Percentiles rank a stretch among this genome's conserved stretches.
Conservation (phyloP, 2,329 filamentous ascomycete species). For the Trichoderma guizhouense region DNA sequence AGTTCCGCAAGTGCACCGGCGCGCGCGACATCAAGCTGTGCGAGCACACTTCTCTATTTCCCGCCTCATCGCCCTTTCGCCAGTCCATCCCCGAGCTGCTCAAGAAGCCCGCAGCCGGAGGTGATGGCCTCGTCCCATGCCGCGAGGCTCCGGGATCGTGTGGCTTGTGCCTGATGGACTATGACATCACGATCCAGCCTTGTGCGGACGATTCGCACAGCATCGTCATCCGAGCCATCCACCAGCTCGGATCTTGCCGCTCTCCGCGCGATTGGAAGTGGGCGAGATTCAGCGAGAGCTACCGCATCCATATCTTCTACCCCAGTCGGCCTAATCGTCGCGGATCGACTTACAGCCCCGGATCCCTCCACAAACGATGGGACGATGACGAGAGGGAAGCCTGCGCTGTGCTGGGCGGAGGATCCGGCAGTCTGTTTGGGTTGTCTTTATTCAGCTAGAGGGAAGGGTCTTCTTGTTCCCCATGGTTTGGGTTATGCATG, state of each 20-base stretch:
- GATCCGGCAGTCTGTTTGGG: neutral
- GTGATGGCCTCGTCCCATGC: slow-evolving; percentile 20
- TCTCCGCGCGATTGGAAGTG: slow-evolving; percentile 27
- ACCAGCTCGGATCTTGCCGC: slow-evolving; percentile 25
- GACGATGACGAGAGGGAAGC: slow-evolving; percentile 10
- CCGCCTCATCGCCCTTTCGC: slow-evolving; percentile 21
- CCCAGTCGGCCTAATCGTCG: slow-evolving; percentile 26
- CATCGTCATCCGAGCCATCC: slow-evolving; percentile 21
- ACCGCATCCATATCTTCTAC: slow-evolving; percentile 23
- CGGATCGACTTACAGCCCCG: slow-evolving; percentile 20
- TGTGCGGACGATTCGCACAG: slow-evolving; percentile 12
- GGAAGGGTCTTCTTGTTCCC: neutral
- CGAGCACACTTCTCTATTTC: slow-evolving; percentile 25
- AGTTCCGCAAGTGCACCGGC: slow-evolving; percentile 21
- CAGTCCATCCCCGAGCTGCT: slow-evolving; percentile 24
- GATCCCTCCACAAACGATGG: slow-evolving; percentile 22
- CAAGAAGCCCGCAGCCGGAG: slow-evolving; percentile 1
- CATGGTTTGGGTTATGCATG: neutral
- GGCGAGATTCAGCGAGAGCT: slow-evolving; percentile 26
- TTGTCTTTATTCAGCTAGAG: neutral
- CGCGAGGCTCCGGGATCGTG: slow-evolving; percentile 22
- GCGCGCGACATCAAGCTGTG: slow-evolving; percentile 25
- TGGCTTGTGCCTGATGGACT: slow-evolving; percentile 26
- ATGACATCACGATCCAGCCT: slow-evolving; percentile 23
- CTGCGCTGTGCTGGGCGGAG: neutral